Evolutionary conservation across 192 early-diverging fungal species (phyloP).

Genomic region (Cetraspora pellucida): DNA sequence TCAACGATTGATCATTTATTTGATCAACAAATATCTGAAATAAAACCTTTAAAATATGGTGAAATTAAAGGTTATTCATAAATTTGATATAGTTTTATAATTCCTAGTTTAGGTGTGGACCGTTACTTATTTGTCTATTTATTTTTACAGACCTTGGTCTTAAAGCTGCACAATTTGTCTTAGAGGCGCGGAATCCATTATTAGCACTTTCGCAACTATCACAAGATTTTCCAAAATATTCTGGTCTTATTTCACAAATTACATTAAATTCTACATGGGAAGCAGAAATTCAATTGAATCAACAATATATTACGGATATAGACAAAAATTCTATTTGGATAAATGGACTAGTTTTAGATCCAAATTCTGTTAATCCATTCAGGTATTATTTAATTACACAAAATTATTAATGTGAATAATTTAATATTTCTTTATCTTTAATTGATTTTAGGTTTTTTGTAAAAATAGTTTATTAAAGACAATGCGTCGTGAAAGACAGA

Average conservation of each 20-base stretch:
- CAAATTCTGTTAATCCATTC: slow-evolving; percentile 65
- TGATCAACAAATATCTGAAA: slow-evolving; percentile 45
- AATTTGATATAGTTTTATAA: too few species aligned
- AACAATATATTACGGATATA: slow-evolving; percentile 21
- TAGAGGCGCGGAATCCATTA: slow-evolving; percentile 64
- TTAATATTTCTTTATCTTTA: neutral
- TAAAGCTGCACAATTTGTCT: slow-evolving; percentile 74
- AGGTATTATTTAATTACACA: slow-evolving; percentile 40
- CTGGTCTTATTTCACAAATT: slow-evolving; percentile 69
- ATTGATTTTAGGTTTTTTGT: neutral
- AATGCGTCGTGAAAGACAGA: slow-evolving; percentile 56
- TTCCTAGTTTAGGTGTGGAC: too few species aligned
- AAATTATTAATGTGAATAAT: neutral
- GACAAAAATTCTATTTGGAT: slow-evolving; percentile 55
- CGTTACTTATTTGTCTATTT: neutral
- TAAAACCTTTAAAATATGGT: slow-evolving; percentile 52
- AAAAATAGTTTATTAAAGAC: slow-evolving; percentile 55
- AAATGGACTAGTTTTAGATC: slow-evolving; percentile 65
- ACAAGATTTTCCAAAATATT: slow-evolving; percentile 90
- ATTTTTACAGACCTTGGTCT: slow-evolving; percentile 56
- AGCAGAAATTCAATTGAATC: slow-evolving; percentile 43
- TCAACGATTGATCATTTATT: slow-evolving; percentile 43
- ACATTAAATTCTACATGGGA: slow-evolving; percentile 50
- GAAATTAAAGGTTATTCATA: slow-evolving; percentile 55
- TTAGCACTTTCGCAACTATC: slow-evolving; percentile 64